Evolutionary conservation across 139 green algal species (phyloP).

Genomic region (Chlamydomonas incerta): DNA sequence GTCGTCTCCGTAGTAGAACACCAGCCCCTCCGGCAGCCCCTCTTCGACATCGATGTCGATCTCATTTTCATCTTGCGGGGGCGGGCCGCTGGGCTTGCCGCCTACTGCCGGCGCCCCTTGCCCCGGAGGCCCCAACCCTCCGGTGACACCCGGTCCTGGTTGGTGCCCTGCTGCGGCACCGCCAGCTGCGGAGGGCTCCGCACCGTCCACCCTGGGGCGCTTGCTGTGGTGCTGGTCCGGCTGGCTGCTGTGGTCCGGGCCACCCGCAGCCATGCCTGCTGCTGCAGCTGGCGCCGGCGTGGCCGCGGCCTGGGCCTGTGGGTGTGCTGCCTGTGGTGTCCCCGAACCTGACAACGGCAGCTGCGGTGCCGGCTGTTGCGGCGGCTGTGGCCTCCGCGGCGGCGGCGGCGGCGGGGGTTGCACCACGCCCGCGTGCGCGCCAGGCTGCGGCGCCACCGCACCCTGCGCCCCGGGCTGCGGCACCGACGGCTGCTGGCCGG

Average conservation of each 20-base stretch:
- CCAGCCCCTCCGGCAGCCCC: neutral
- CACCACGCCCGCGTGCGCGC: neutral
- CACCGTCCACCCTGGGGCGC: too few species aligned
- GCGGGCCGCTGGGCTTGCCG: neutral
- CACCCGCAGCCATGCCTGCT: too few species aligned
- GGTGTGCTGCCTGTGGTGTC: neutral
- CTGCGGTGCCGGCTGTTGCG: neutral
- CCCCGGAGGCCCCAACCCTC: too few species aligned
- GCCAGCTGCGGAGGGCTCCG: too few species aligned
- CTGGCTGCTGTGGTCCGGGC: too few species aligned
- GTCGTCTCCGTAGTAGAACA: neutral
- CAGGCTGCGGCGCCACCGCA: neutral
- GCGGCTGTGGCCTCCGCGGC: neutral
- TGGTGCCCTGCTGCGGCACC: too few species aligned
- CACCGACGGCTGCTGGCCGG: neutral
- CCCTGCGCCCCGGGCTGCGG: neutral
- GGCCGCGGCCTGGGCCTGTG: neutral
- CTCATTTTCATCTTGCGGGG: constrained; percentile 9
- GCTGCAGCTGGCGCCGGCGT: too few species aligned
- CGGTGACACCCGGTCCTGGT: too few species aligned
- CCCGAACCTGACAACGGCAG: neutral
- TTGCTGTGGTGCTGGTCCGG: too few species aligned
- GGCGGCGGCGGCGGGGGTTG: neutral
- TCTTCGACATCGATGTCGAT: neutral
- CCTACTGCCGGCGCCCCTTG: neutral